Evolutionary conservation across 768 basidiomycete species (phyloP).

Genomic region (Flagelloscypha sp.): DNA sequence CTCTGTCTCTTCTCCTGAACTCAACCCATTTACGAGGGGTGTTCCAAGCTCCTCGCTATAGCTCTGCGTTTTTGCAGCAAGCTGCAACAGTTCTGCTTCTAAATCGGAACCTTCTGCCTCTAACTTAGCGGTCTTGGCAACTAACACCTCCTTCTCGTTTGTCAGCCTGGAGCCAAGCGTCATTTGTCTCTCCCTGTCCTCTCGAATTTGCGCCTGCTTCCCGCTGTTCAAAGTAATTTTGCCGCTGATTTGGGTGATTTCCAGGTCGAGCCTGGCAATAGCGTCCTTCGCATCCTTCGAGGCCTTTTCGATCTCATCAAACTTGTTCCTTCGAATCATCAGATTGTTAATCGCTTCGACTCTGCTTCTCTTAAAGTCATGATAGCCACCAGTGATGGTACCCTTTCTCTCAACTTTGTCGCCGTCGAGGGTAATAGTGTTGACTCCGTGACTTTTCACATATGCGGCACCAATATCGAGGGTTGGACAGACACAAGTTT

Average conservation of each 20-base stretch:
- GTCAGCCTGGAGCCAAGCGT: slow-evolving; percentile 52
- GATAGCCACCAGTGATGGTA: slow-evolving; percentile 91
- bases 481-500: slow-evolving; percentile 92
- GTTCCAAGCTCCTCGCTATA: slow-evolving; percentile 63
- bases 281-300: slow-evolving; percentile 67
- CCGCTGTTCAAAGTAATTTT: slow-evolving; percentile 60
- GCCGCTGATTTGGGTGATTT: slow-evolving; percentile 71
- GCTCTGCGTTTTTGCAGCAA: slow-evolving; percentile 55
- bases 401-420: slow-evolving; percentile 98
- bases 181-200: slow-evolving; percentile 56
- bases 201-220: slow-evolving; percentile 63
- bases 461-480: slow-evolving; percentile 89
- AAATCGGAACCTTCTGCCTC: slow-evolving; percentile 66
- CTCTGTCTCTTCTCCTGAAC: slow-evolving; percentile 56
- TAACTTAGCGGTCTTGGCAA: slow-evolving; percentile 41
- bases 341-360: slow-evolving; percentile 81
- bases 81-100: slow-evolving; percentile 56
- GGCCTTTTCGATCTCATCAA: slow-evolving; percentile 53
- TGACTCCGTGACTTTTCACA: slow-evolving; percentile 89
- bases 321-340: slow-evolving; percentile 65
- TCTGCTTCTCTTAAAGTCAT: slow-evolving; percentile 84
- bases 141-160: slow-evolving; percentile 64
- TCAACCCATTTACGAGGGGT: slow-evolving; percentile 69
- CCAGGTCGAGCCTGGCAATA: slow-evolving; percentile 72
- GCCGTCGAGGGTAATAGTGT: slow-evolving; percentile 95